These are phyloP conservation scores for Sporothrix curviconia DNA, from an alignment of 2,329 filamentous ascomycete species.

Conservation along the genomic window DNA sequence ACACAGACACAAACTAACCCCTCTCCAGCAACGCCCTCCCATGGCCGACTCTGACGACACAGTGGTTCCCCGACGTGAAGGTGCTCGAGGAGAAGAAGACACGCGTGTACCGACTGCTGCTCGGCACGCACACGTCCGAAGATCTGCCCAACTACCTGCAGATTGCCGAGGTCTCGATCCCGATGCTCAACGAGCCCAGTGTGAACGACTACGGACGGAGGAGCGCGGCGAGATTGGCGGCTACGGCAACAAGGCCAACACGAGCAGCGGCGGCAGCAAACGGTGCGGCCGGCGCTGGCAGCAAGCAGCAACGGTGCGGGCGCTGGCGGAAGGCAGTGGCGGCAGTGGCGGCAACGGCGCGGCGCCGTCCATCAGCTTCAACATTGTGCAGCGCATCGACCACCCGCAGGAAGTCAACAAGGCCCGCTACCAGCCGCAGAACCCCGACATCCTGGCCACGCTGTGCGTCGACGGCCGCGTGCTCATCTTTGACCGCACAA, in stretches of 20 bases:
- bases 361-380: constrained; percentile 71
- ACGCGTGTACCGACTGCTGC: constrained; percentile 77
- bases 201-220: constrained; percentile 83
- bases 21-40: constrained; percentile 71
- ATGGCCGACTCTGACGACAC: constrained; percentile 94
- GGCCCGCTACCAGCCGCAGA: constrained; percentile 94
- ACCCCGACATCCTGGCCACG: constrained; percentile 92
- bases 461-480: constrained; percentile 82
- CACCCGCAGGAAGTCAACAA: constrained; percentile 98
- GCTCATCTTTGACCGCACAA: constrained; percentile 91
- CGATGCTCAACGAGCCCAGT: constrained; percentile 68
- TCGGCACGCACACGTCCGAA: constrained; percentile 90
- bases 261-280: constrained; percentile 1
- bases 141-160: constrained; percentile 85
- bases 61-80: constrained; percentile 96
- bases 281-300: constrained; percentile 7
- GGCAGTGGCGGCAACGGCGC: constrained; percentile 55
- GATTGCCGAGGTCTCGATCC: constrained; percentile 89
- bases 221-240: constrained; percentile 89
- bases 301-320: constrained; percentile 46
- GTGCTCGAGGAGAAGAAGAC: constrained; percentile 81
- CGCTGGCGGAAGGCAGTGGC: too few relatives aligned
- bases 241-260: constrained; percentile 58
- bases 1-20: background rate
- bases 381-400: constrained; percentile 90